Conservation (phyloP, 1,284 basidiomycete species). For the Lentinula novae-zelandiae region DNA sequence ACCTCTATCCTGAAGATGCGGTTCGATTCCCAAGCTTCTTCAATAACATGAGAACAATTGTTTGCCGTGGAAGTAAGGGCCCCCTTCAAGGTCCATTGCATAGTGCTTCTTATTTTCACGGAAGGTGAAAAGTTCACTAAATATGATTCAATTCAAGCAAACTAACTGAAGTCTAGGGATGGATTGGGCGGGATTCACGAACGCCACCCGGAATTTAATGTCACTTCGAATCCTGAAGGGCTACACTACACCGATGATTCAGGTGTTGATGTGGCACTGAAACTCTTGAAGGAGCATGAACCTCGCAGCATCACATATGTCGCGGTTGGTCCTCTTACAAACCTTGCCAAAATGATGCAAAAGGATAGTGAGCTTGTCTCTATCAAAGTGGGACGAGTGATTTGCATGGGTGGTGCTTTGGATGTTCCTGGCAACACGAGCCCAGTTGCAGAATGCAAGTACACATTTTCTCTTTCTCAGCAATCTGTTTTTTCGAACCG, state of each 20-base stretch:
- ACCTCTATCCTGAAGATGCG: constrained; percentile 49
- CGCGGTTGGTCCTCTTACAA: constrained; percentile 86
- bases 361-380: constrained; percentile 52
- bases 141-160: not conserved
- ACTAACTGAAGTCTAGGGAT: constrained; percentile 47
- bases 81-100: constrained; percentile 79
- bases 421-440: constrained; percentile 91
- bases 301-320: constrained; percentile 77
- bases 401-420: constrained; percentile 96
- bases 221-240: constrained; percentile 36
- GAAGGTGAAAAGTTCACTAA: constrained; percentile 39
- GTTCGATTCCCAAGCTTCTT: constrained; percentile 61
- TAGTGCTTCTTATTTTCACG: constrained; percentile 87
- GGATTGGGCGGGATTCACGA: constrained; percentile 74
- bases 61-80: constrained; percentile 63
- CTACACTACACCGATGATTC: constrained; percentile 47
- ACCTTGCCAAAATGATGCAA: constrained; percentile 70
- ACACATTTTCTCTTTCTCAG: not conserved
- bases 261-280: constrained; percentile 64
- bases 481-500: constrained; percentile 5
- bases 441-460: constrained; percentile 75
- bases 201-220: constrained; percentile 72
- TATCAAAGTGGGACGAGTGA: constrained; percentile 66
- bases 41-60: constrained; percentile 47
- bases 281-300: constrained; percentile 59